These are phyloP conservation scores for Neocucurbitaria cava DNA, from an alignment of 2,329 filamentous ascomycete genomes.

Conservation along the genomic window DNA sequence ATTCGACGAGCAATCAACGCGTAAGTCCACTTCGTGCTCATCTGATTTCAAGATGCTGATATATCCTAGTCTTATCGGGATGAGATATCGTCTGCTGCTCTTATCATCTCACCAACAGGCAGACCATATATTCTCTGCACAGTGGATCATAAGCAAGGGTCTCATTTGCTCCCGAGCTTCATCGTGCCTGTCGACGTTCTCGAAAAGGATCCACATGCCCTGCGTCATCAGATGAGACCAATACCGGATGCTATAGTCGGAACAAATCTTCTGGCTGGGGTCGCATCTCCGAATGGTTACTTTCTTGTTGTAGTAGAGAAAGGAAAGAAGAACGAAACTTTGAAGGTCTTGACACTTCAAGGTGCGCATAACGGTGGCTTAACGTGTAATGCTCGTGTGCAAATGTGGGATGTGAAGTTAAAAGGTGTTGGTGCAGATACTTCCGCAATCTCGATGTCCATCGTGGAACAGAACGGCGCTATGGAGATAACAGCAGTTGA, in stretches of 20 bases:
- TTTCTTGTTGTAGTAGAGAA: constrained; percentile 24
- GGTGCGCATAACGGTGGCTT: constrained; percentile 16
- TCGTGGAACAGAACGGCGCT: constrained; percentile 17
- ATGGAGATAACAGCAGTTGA: constrained; percentile 27
- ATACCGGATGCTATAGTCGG: constrained; percentile 13
- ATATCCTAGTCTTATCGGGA: constrained; percentile 15
- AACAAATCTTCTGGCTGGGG: constrained; percentile 15
- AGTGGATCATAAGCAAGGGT: constrained; percentile 25
- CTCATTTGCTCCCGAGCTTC: constrained; percentile 21
- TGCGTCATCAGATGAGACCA: constrained; percentile 8
- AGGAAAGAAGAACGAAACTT: neutral
- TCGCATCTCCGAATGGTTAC: constrained; percentile 19
- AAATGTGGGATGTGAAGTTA: constrained; percentile 15
- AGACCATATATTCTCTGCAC: constrained; percentile 25
- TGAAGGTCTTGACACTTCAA: constrained; percentile 21
- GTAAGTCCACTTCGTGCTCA: constrained; percentile 9
- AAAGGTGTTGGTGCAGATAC: constrained; percentile 4
- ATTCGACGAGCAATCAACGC: constrained; percentile 7
- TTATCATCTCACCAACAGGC: constrained; percentile 20
- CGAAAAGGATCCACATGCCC: neutral
- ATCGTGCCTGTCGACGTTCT: constrained; percentile 17
- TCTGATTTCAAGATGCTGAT: constrained; percentile 5
- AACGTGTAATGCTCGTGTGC: constrained; percentile 10
- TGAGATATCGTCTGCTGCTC: constrained; percentile 21
- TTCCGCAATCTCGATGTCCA: constrained; percentile 19